Evolutionary conservation across 768 basidiomycete genomes (phyloP).

Genomic region (Lentinula sp.): DNA sequence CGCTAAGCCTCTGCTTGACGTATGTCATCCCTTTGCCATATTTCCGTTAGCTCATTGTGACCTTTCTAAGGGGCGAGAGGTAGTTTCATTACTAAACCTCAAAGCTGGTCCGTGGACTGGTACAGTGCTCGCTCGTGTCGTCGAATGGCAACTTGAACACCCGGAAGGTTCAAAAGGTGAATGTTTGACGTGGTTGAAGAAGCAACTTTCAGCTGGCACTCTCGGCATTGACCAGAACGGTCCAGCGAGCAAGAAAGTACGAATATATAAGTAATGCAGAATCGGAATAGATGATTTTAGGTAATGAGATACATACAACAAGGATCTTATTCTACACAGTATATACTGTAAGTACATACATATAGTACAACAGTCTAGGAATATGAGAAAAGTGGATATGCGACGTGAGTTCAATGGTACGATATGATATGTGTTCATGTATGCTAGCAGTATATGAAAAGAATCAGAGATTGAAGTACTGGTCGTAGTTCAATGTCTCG

Average conservation of each 20-base stretch:
- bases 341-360: neutral
- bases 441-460: neutral
- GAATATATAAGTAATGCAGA: constrained; percentile 20
- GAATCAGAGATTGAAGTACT: neutral
- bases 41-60: constrained; percentile 4
- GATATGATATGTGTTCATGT: neutral
- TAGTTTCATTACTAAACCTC: constrained; percentile 46
- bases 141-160: constrained; percentile 84
- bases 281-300: neutral
- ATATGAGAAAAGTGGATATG: neutral
- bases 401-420: no score
- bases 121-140: constrained; percentile 53
- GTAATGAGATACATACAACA: neutral
- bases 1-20: constrained; percentile 71
- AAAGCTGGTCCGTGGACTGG: constrained; percentile 71
- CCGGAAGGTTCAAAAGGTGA: constrained; percentile 61
- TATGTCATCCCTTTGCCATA: constrained; percentile 30
- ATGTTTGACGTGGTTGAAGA: constrained; percentile 64
- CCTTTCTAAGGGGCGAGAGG: constrained; percentile 59
- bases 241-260: constrained; percentile 31
- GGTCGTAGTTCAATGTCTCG: neutral
- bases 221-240: constrained; percentile 27
- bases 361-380: neutral
- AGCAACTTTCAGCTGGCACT: constrained; percentile 43
- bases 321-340: neutral